A percentile compares a stretch with the other conserved stretches of the same genome.
These are phyloP conservation scores for Coniochaeta prunicola DNA, from an alignment of 2,329 filamentous ascomycete genomes.

Conservation along the genomic window DNA sequence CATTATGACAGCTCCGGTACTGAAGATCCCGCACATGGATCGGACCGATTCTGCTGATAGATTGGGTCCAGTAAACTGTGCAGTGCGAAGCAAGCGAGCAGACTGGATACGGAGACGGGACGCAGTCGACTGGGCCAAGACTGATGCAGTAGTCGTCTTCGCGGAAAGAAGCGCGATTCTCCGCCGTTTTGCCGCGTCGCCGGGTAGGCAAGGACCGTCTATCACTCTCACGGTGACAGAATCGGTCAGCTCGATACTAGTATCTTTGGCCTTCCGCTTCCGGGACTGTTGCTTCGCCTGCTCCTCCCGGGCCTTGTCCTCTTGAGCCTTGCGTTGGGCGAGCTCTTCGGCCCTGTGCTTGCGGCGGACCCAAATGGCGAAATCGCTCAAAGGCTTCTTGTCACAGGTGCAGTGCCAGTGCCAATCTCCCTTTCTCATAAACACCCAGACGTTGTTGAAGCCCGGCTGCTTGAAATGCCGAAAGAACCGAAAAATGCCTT, in stretches of 20 bases:
- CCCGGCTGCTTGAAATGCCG: conserved; percentile 2
- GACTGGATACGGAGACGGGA: background rate
- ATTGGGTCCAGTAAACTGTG: background rate
- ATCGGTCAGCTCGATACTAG: conserved; percentile 10
- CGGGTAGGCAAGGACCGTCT: background rate
- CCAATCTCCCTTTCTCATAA: conserved; percentile 14
- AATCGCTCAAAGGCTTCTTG: background rate
- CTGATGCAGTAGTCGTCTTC: background rate
- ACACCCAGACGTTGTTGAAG: conserved; percentile 9
- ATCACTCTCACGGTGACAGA: background rate
- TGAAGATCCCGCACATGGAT: conserved; percentile 11
- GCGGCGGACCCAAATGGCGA: background rate
- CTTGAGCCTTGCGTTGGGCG: background rate
- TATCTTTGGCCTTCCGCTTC: conserved; percentile 15
- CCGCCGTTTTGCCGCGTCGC: background rate
- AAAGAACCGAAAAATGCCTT: conserved; percentile 17
- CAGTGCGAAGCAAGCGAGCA: background rate
- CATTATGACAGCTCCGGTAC: conserved; percentile 10
- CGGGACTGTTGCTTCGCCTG: conserved; percentile 4
- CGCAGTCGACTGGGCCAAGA: background rate
- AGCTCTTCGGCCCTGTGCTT: conserved; percentile 1
- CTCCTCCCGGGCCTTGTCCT: background rate
- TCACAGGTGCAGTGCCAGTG: conserved; percentile 14
- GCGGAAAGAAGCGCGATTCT: background rate
- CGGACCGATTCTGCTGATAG: background rate